Evolutionary conservation across 2,329 filamentous ascomycete genomes (phyloP), one percentile per base, ranked within the genome.

Genomic region (Penicillium sp.): DNA sequence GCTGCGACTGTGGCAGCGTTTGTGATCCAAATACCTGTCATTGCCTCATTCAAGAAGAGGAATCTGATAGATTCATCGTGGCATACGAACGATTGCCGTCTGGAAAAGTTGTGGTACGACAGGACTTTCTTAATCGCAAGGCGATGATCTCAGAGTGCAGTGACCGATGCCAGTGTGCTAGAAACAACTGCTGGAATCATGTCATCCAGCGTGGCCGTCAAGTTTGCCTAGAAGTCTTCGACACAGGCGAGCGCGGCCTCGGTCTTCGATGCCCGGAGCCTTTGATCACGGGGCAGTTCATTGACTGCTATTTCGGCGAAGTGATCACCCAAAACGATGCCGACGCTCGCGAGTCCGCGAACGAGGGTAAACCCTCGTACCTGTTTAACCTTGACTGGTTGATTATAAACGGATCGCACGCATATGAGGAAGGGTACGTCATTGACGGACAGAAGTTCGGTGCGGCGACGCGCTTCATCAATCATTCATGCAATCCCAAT

Each of bases 401-500:
- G 38, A 50, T 65, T 4, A 59, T 60, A 0, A 55, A 68, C 13
- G 60, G 68, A 1, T 15, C 35, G 2, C 70, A 74, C 5, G 65
- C 62, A 1, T 58, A 64, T 9, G 37, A 72, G 3, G 59, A 70
- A 1, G 70, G 73, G 15, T 81, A 79, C 54, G 75, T 81, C 5
- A 72, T 83, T 0, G 81, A 83, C 54, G 80, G 80, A 0, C 73
- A 75, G 45, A 78, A 75, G 28, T 78, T 79, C 49, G 81, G 81
- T 5, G 73, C 74, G 0, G 68, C 78, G 0, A 81, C 79, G 4
- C 75, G 81, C 0, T 83, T 82, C 59, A 81, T 82, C 65, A 83
- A 83, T 51, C 81, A 83, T 61, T 82, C 79, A 0, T 83, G 81
- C 69, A 77, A 79, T 22, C 80, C 81, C 0, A 84, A 83, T 55